Evolutionary conservation across 2,329 filamentous ascomycete genomes (phyloP), one percentile per base, ranked within the genome.

Genomic region (Exophiala sp.): DNA sequence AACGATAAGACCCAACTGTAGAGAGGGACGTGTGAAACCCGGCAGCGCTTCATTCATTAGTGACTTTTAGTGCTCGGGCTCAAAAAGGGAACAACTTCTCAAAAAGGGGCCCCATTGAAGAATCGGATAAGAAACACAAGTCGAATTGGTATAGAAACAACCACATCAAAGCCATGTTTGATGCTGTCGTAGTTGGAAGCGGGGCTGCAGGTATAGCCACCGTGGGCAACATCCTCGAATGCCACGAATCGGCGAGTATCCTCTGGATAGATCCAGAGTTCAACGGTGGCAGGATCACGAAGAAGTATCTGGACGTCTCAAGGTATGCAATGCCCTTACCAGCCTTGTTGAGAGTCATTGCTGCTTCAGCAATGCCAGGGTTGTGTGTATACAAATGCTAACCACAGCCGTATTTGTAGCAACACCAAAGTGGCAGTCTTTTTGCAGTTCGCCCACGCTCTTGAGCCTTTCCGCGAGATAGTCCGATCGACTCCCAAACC

Each of bases 361-460:
- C 24, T 29, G 24, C 24, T 29, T 29, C 24, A 29, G 24, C 24
- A 29, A 29, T 29, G 24, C 24, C 24, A 5, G 5, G 24, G 24
- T 8, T 8, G 24, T 29, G 24, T 29, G 24, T 29, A 29, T 29
- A 29, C 24, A 29, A 29, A 29, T 8, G 24, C 40, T 42, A 20
- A 42, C 7, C 40, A 42, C 40, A 5, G 9, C n/a, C 9, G 6
- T 11, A 14, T 42, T 42, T 18, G 29, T 10, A 80, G 75, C 62
- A 86, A 86, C 65, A 86, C 83, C 53, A 85, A 82, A 63, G 81
- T 82, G 39, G 75, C 76, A 41, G 71, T 82, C 18, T 85, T 86
- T 65, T 69, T 81, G 54, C 72, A 78, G 24, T 85, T 79, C 65
- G 80, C 80, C 14, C 74, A 77, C 14, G 79, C 76, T 1, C 67